Evolutionary conservation across 2,329 filamentous ascomycete species (phyloP).

Genomic region (Fusarium pseudonygamai): DNA sequence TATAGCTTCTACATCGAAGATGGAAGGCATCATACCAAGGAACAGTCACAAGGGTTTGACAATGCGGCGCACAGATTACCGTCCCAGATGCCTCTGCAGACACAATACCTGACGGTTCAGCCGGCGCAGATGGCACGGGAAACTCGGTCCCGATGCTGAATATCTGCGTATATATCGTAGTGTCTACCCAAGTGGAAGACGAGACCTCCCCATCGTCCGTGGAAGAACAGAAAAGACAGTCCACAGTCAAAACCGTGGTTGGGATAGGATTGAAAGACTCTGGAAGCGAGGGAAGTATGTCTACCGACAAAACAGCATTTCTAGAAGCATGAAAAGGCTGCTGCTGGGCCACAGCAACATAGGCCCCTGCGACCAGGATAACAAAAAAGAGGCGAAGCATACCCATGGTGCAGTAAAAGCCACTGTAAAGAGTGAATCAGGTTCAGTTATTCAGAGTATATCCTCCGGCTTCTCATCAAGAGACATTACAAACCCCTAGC

Average conservation of each 20-base stretch:
- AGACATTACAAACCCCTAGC: background rate
- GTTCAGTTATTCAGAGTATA: slow-evolving; percentile 7
- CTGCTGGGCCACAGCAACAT: background rate
- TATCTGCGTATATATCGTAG: background rate
- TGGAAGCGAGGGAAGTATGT: slow-evolving; percentile 13
- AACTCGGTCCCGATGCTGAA: background rate
- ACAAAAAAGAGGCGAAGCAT: slow-evolving; percentile 19
- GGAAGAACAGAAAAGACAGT: slow-evolving; percentile 28
- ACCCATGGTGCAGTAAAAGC: slow-evolving; percentile 31
- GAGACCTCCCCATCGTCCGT: background rate
- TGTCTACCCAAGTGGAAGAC: background rate
- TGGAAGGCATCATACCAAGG: slow-evolving; percentile 18
- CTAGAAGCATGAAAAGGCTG: slow-evolving; percentile 3
- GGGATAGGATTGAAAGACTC: background rate
- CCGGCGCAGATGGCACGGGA: background rate
- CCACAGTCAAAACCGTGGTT: slow-evolving; percentile 24
- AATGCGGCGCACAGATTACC: slow-evolving; percentile 34
- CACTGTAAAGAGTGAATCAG: slow-evolving; percentile 29
- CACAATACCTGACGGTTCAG: background rate
- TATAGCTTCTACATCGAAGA: background rate
- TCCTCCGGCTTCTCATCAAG: slow-evolving; percentile 13
- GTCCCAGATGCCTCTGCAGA: slow-evolving; percentile 18
- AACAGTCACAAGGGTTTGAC: slow-evolving; percentile 35
- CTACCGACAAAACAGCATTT: slow-evolving; percentile 12
- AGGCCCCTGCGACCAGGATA: slow-evolving; percentile 19